phyloP scores from a whole-genome alignment of 2,329 filamentous ascomycete species.

The Chaetomiaceae sp. region DNA sequence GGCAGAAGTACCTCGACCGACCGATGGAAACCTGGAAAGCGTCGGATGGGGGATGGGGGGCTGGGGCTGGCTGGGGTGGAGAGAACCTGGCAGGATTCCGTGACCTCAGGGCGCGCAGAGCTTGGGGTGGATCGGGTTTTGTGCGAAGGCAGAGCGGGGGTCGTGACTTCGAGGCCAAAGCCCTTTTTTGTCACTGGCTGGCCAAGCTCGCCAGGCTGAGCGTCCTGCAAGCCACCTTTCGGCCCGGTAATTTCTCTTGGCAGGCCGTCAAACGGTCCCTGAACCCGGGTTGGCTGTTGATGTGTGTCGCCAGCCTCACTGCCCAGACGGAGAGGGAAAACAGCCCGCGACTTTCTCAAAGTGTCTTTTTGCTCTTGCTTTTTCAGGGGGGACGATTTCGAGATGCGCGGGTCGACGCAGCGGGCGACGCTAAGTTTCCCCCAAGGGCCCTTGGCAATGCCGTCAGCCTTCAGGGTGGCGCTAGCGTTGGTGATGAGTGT shows the following conservation, averaged over 20 bases:
- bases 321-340: too few species aligned
- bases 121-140: conserved; percentile 24
- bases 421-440: neutral
- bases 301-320: too few species aligned
- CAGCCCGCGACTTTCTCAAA: too few species aligned
- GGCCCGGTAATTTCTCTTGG: neutral
- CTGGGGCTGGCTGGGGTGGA: conserved; percentile 20
- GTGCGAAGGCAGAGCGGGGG: conserved; percentile 15
- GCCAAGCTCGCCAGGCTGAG: neutral
- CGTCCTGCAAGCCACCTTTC: conserved; percentile 7
- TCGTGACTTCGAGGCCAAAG: conserved; percentile 7
- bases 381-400: neutral
- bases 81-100: conserved; percentile 19
- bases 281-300: too few species aligned
- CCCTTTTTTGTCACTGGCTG: conserved; percentile 4
- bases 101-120: conserved; percentile 17
- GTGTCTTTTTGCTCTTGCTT: too few species aligned
- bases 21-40: conserved; percentile 1
- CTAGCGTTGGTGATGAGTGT: conserved; percentile 1
- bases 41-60: conserved; percentile 20
- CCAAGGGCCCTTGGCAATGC: conserved; percentile 1
- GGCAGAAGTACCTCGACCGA: conserved; percentile 25
- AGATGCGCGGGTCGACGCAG: conserved; percentile 1
- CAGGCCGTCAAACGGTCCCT: neutral
- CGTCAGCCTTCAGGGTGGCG: conserved; percentile 6